Evolutionary conservation across 305 asterid species (phyloP).

Genomic region (Solanum chacoense): DNA sequence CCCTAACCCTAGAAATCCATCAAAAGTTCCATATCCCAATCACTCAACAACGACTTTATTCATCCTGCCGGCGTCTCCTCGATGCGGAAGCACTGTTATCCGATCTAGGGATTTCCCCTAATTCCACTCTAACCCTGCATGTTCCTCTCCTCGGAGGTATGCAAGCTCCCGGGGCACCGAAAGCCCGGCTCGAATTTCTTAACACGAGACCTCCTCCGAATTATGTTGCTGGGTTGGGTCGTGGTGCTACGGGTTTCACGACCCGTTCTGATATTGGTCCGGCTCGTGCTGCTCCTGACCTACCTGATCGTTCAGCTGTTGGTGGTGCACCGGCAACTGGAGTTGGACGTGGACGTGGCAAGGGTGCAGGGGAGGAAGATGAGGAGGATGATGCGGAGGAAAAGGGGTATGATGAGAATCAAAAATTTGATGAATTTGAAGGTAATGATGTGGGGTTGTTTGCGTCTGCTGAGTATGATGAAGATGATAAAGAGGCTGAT

Average conservation of each 20-base stretch:
- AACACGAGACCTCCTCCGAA: conserved; percentile 60
- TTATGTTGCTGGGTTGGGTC: conserved; percentile 89
- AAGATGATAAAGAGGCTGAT: conserved; percentile 86
- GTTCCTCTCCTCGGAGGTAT: conserved; percentile 38
- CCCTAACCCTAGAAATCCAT: conserved; percentile 32
- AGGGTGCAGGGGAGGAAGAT: conserved; percentile 61
- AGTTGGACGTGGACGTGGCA: conserved; percentile 58
- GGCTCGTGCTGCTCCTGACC: conserved; percentile 81
- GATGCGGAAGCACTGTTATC: conserved; percentile 20
- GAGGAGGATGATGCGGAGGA: conserved; percentile 64
- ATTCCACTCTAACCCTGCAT: conserved; percentile 42
- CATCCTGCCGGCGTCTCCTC: conserved; percentile 29
- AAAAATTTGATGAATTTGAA: conserved; percentile 81
- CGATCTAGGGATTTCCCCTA: conserved; percentile 26
- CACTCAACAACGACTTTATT: conserved; percentile 34
- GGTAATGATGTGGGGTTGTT: conserved; percentile 84
- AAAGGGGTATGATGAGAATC: conserved; percentile 81
- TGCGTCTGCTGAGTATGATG: conserved; percentile 87
- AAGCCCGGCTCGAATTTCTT: conserved; percentile 33
- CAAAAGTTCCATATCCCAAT: conserved; percentile 22
- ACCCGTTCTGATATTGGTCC: conserved; percentile 96
- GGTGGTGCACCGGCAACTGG: conserved; percentile 24
- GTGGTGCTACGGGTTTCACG: conserved; percentile 95
- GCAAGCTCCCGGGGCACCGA: conserved; percentile 53
- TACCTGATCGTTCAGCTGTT: conserved; percentile 56